Evolutionary conservation across 1,284 basidiomycete genomes (phyloP).

Genomic region (Rhodotorula sp.): DNA sequence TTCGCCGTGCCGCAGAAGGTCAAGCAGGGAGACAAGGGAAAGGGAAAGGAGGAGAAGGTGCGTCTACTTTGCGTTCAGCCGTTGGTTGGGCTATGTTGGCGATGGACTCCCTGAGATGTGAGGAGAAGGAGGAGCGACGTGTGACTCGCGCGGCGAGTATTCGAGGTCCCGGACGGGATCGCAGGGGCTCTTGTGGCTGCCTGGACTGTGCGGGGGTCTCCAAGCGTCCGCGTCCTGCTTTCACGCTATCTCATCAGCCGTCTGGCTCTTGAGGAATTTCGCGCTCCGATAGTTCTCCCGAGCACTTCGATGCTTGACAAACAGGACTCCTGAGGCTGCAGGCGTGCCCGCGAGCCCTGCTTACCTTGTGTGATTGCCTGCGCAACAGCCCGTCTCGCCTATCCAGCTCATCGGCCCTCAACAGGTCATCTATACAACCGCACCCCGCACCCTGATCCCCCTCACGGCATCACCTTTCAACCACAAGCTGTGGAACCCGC

Average conservation of each 20-base stretch:
- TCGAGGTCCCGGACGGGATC: too few relatives aligned
- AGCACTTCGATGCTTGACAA: too few relatives aligned
- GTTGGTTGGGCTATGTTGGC: too few relatives aligned
- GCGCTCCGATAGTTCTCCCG: background rate
- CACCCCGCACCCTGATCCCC: slow-evolving; percentile 34
- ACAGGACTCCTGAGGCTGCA: too few relatives aligned
- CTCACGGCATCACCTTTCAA: slow-evolving; percentile 35
- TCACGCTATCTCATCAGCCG: too few relatives aligned
- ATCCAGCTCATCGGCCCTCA: slow-evolving; percentile 23
- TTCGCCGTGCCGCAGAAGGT: slow-evolving; percentile 19
- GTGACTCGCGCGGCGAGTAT: background rate
- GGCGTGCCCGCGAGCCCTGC: background rate
- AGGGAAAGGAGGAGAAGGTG: background rate
- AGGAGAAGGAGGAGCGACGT: background rate
- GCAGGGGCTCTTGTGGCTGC: too few relatives aligned
- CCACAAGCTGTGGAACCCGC: slow-evolving; percentile 41
- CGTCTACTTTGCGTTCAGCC: background rate
- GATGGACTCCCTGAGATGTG: background rate
- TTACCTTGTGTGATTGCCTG: too few relatives aligned
- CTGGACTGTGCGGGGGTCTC: too few relatives aligned
- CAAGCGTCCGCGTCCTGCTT: too few relatives aligned
- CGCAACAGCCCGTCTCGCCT: background rate
- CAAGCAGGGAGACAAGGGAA: background rate
- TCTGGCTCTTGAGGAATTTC: background rate
- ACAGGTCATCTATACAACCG: slow-evolving; percentile 30